Base-by-base conservation (phyloP, 345 rosid genomes). In the Lagerstroemia speciosa region DNA sequence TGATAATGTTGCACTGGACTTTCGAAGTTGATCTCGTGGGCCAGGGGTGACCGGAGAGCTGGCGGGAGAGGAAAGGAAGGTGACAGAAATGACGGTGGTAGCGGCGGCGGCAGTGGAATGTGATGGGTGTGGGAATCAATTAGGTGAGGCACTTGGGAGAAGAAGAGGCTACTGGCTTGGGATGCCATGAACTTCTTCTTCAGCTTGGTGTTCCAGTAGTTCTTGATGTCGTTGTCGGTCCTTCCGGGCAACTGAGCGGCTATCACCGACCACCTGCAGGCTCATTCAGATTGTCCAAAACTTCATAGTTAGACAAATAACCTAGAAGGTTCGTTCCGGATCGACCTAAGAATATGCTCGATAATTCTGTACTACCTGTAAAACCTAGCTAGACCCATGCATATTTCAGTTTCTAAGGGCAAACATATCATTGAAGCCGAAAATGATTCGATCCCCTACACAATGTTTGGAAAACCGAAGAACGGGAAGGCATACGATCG, bases 161-260 rank as follows among this genome's bases (percentile, higher is more conserved):
- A 40, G 76, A 81, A 67, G 43, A 31, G n/a, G 41, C 32, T 78
- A 29, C 67, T 79, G 46, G 74, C 79, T 66, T 61, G 76, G 74
- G 5, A 10, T 8, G 69, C 74, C 77, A 84, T 78, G 45, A 91
- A 83, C 68, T 90, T 88, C 89, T 86, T 90, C 85, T 90, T 90
- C 32, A 90, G 84, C 79, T 85, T 90, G 26, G 96, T 88, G 83
- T 88, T 90, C 93, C 93, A 90, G 70, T 90, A 83, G 76, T 90
- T 90, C 72, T 90, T 90, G 69, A 88, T 85, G 74, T 90, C 96
- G 70, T 90, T 90, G 57, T 87, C 96, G 58, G 96, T 90, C 77
- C 96, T 84, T 46, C 91, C 96, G 30, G 87, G 91, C 64, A 90
- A 72, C 50, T 86, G 96, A 69, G 93, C 81, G 46, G 96, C 91